These are phyloP conservation scores for Pisolithus albus DNA, from an alignment of 768 basidiomycete species.

Conservation along the genomic window DNA sequence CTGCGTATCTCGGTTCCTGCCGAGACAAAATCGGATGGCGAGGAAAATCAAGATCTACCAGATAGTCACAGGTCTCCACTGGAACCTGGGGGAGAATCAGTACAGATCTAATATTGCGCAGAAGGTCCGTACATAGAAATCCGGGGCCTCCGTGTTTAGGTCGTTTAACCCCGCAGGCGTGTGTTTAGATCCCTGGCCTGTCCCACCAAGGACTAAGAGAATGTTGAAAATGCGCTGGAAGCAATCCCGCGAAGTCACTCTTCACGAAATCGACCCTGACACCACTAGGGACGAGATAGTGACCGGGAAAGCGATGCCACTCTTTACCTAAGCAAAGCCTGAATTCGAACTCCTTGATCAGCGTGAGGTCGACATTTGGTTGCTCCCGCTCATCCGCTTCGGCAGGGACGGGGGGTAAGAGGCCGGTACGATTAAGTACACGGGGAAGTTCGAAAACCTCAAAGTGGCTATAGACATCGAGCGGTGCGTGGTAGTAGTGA, in stretches of 20 bases:
- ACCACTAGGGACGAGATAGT: conserved; percentile 80
- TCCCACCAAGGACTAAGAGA: conserved; percentile 30
- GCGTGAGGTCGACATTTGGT: conserved; percentile 56
- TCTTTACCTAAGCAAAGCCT: conserved; percentile 87
- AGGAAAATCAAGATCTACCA: conserved; percentile 88
- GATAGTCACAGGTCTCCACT: conserved; percentile 72
- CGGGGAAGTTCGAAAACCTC: conserved; percentile 76
- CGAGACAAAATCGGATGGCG: conserved; percentile 45
- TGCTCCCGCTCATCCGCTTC: conserved; percentile 37
- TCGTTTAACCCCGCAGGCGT: conserved; percentile 76
- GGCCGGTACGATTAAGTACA: conserved; percentile 66
- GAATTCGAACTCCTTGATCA: conserved; percentile 62
- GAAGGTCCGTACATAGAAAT: conserved; percentile 61
- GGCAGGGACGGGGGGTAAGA: conserved; percentile 44
- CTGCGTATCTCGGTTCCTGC: conserved; percentile 76
- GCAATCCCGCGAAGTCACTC: conserved; percentile 83
- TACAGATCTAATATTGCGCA: conserved; percentile 1
- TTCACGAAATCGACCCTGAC: conserved; percentile 84
- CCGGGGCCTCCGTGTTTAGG: conserved; percentile 70
- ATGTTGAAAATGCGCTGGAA: conserved; percentile 72
- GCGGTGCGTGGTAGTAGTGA: conserved; percentile 87
- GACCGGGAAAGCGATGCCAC: conserved; percentile 92
- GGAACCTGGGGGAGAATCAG: conserved; percentile 45
- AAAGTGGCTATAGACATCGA: conserved; percentile 62
- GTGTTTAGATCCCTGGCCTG: conserved; percentile 54